Conservation (phyloP, 2,329 filamentous ascomycete species). For the Neonectria hederae region DNA sequence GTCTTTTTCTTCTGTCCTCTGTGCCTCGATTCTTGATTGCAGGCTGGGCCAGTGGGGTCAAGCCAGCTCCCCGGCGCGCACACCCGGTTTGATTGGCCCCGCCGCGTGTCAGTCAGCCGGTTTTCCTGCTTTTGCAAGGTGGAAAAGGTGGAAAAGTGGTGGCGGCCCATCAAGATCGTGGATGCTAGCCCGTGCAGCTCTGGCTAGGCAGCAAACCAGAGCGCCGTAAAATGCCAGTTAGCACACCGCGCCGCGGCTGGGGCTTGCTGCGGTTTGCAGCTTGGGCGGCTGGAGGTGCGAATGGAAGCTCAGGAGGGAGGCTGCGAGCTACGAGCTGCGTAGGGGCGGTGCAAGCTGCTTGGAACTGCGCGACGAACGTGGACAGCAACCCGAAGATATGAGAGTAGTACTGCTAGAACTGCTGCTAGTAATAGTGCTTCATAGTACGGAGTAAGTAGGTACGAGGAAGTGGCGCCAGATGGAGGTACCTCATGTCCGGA, state of each 20-base stretch:
- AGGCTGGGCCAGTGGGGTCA: background rate
- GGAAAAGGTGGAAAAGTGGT: background rate
- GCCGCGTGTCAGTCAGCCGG: conserved; percentile 7
- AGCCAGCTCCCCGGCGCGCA: background rate
- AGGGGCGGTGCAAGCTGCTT: background rate
- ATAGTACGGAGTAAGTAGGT: background rate
- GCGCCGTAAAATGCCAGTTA: background rate
- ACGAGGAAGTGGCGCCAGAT: background rate
- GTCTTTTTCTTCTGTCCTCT: background rate
- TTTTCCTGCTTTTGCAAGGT: conserved; percentile 10
- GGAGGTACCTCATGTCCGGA: background rate
- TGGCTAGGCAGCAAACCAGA: background rate
- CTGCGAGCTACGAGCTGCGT: background rate
- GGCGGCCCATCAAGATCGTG: background rate
- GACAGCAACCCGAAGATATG: background rate
- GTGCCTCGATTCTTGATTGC: conserved; percentile 12
- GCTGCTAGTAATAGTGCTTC: too few relatives aligned
- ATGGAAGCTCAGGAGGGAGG: background rate
- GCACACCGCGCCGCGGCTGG: background rate
- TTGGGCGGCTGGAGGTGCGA: background rate
- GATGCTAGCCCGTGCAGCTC: background rate
- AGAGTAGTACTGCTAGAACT: background rate
- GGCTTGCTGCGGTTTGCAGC: background rate
- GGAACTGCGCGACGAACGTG: background rate
- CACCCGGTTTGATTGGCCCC: conserved; percentile 2